Conservation (phyloP, 768 basidiomycete species). For the Collybia sordida region DNA sequence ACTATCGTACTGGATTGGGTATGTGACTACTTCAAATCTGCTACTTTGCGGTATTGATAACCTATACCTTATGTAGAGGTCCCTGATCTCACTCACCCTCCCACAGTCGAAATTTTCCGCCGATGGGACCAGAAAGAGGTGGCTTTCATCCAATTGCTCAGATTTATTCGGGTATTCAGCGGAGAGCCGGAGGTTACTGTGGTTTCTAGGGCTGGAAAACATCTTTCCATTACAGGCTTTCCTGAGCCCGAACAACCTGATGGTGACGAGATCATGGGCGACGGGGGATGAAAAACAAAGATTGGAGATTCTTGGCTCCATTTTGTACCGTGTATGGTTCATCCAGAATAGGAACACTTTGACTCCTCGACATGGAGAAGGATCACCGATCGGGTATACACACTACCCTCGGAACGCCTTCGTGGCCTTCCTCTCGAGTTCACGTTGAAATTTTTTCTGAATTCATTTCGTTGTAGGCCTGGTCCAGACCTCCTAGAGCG, state of each 20-base stretch:
- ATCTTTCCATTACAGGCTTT: slow-evolving; percentile 31
- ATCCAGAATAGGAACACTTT: no score
- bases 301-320: no score
- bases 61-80: slow-evolving; percentile 51
- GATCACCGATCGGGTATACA: no score
- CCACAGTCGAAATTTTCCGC: slow-evolving; percentile 69
- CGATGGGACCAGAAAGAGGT: slow-evolving; percentile 78
- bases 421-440: no score
- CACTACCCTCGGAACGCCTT: no score
- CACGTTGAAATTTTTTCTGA: no score
- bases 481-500: no score
- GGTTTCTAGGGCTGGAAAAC: slow-evolving; percentile 63
- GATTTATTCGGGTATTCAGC: slow-evolving; percentile 76
- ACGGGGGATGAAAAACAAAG: no score
- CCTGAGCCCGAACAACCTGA: neutral
- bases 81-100: slow-evolving; percentile 72
- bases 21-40: slow-evolving; percentile 20
- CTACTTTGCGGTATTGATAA: neutral
- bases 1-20: slow-evolving; percentile 84
- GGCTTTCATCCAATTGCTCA: slow-evolving; percentile 67
- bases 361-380: no score
- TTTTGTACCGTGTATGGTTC: no score
- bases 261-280: neutral
- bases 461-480: no score
- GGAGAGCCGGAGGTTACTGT: slow-evolving; percentile 42